A percentile compares a stretch with the other conserved stretches of the same genome.
Evolutionary conservation across 164 flowering plant species (phyloP).

Genomic region (Stephania cephalantha): DNA sequence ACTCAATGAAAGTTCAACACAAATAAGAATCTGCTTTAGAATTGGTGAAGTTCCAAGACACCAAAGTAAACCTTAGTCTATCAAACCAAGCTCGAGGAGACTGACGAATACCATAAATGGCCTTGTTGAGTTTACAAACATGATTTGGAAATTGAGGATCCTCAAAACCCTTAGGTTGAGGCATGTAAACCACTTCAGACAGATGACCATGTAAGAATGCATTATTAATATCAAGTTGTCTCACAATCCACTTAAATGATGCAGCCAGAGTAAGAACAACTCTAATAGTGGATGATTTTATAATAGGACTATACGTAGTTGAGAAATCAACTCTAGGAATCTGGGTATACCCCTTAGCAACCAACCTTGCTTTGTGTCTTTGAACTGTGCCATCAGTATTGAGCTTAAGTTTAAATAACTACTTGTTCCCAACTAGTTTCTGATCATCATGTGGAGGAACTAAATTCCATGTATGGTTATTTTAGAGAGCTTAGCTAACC

Average conservation of each 20-base stretch:
- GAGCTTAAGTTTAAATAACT: too few species aligned
- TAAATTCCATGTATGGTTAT: neutral
- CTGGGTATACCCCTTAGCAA: too few species aligned
- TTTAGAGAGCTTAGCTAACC: neutral
- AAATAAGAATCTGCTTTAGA: neutral
- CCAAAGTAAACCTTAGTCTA: neutral
- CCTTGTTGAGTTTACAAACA: neutral
- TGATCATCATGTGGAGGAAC: too few species aligned
- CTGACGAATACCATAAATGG: neutral
- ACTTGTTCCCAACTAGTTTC: too few species aligned
- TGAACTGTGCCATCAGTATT: too few species aligned
- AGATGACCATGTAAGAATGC: neutral
- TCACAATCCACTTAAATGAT: too few species aligned
- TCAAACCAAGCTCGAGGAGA: neutral
- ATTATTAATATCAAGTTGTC: neutral
- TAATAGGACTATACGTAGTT: too few species aligned
- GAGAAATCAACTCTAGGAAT: too few species aligned
- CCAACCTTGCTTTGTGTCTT: too few species aligned
- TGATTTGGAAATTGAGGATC: neutral
- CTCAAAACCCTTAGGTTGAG: neutral
- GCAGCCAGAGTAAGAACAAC: neutral
- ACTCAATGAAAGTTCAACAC: too few species aligned
- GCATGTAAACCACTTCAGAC: neutral
- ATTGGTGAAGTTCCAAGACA: too few species aligned
- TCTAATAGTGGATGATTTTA: neutral